These are phyloP conservation scores for Hypoxylon intermedium DNA, from an alignment of 495 filamentous ascomycete genomes.

Conservation along the genomic window DNA sequence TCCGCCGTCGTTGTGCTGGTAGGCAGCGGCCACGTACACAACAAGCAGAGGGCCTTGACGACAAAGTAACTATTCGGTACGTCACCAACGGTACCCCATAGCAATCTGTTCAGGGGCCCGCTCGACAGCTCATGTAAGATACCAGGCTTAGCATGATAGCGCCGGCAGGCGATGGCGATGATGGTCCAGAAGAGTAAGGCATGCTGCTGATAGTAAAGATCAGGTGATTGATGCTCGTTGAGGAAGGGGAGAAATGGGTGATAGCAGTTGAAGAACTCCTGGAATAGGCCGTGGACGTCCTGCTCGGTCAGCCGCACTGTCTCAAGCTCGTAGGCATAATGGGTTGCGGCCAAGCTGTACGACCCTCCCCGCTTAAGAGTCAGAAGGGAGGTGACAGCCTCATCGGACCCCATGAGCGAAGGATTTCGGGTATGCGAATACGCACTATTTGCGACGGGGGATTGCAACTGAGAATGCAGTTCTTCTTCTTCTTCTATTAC, in stretches of 20 bases:
- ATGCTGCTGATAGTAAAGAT: conserved; percentile 75
- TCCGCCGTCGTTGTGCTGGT: conserved; percentile 85
- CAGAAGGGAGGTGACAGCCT: conserved; percentile 81
- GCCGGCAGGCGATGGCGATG: conserved; percentile 79
- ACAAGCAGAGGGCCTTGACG: conserved; percentile 87
- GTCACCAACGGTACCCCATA: conserved; percentile 83
- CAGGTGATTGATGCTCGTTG: conserved; percentile 70
- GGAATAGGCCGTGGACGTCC: conserved; percentile 75
- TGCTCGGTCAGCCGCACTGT: conserved; percentile 77
- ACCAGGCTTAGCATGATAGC: conserved; percentile 68
- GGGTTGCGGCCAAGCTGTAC: conserved; percentile 56
- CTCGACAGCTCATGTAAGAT: conserved; percentile 71
- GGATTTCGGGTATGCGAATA: conserved; percentile 62
- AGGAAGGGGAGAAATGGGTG: conserved; percentile 88
- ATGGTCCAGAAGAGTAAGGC: conserved; percentile 88
- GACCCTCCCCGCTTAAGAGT: conserved; percentile 70
- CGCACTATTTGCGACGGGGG: conserved; percentile 62
- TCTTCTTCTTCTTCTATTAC: conserved; percentile 60
- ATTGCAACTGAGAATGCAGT: conserved; percentile 60
- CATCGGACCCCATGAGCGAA: conserved; percentile 79
- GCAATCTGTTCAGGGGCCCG: conserved; percentile 72
- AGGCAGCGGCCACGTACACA: conserved; percentile 92
- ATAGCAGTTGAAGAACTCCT: conserved; percentile 80
- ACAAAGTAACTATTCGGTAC: conserved; percentile 86
- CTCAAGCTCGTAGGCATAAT: conserved; percentile 67